Conservation (phyloP, 768 basidiomycete genomes). For the Auriscalpium vulgare region DNA sequence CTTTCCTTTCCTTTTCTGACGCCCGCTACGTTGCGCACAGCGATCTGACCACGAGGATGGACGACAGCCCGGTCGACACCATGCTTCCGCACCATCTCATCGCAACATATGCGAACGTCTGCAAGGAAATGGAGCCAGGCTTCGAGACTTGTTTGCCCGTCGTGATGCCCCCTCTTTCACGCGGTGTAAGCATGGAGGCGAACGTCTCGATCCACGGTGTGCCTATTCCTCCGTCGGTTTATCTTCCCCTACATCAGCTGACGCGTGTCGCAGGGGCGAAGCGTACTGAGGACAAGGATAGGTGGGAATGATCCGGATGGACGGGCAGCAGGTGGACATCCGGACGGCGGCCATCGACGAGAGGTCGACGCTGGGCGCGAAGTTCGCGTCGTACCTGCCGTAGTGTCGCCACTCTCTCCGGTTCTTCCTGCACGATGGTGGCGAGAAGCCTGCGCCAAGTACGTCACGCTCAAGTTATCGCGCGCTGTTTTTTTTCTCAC, state of each 20-base stretch:
- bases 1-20: too few relatives aligned
- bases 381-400: conserved; percentile 65
- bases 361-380: conserved; percentile 60
- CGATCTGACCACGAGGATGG: too few relatives aligned
- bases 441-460: conserved; percentile 71
- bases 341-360: conserved; percentile 77
- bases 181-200: conserved; percentile 68
- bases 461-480: conserved; percentile 17
- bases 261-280: neutral
- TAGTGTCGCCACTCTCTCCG: conserved; percentile 61
- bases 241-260: neutral
- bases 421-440: conserved; percentile 82
- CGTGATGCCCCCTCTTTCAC: conserved; percentile 74
- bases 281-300: conserved; percentile 42
- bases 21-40: too few relatives aligned
- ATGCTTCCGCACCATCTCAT: conserved; percentile 71
- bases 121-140: conserved; percentile 74
- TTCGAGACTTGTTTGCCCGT: conserved; percentile 82
- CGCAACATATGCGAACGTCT: conserved; percentile 84
- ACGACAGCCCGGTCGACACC: conserved; percentile 57
- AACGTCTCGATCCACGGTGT: conserved; percentile 68
- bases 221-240: conserved; percentile 12
- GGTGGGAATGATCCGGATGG: conserved; percentile 41
- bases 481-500: neutral
- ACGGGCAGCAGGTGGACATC: conserved; percentile 70